These are phyloP conservation scores for Nakazawaea ernobii DNA, from an alignment of 805 yeast genomes.

Conservation along the genomic window DNA sequence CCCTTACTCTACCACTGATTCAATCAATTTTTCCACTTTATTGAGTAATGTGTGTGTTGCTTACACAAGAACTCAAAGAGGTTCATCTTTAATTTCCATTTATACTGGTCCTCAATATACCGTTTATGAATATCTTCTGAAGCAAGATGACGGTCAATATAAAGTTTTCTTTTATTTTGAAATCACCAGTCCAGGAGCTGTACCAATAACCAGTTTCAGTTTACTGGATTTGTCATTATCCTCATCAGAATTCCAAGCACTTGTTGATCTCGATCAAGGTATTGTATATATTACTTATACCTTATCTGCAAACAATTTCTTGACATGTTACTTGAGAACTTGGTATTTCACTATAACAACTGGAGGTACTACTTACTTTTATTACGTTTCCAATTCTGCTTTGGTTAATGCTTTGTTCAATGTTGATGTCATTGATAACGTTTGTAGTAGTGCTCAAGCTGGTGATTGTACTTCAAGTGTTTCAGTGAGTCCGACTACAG, in stretches of 20 bases:
- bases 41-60: slow-evolving; percentile 2
- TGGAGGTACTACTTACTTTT: not conserved
- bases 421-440: not conserved
- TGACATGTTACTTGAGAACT: slow-evolving; percentile 1
- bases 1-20: not conserved
- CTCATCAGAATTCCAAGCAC: not conserved
- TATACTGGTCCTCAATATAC: slow-evolving; percentile 2
- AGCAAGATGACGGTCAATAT: not conserved
- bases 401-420: not conserved
- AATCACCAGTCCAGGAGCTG: not conserved
- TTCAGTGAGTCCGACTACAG: not conserved
- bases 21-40: not conserved
- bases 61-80: not conserved
- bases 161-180: slow-evolving; percentile 3
- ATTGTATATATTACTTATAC: not conserved
- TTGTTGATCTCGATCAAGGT: not conserved
- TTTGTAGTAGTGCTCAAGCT: not conserved
- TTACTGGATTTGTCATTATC: not conserved
- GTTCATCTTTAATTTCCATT: not conserved
- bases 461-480: not conserved
- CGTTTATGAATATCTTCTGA: slow-evolving; percentile 1
- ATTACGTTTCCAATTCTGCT: not conserved
- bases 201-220: not conserved
- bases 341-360: not conserved
- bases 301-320: not conserved